These are phyloP conservation scores for Dendrostoma leiphaemia DNA, from an alignment of 2,329 filamentous ascomycete genomes.

Conservation along the genomic window DNA sequence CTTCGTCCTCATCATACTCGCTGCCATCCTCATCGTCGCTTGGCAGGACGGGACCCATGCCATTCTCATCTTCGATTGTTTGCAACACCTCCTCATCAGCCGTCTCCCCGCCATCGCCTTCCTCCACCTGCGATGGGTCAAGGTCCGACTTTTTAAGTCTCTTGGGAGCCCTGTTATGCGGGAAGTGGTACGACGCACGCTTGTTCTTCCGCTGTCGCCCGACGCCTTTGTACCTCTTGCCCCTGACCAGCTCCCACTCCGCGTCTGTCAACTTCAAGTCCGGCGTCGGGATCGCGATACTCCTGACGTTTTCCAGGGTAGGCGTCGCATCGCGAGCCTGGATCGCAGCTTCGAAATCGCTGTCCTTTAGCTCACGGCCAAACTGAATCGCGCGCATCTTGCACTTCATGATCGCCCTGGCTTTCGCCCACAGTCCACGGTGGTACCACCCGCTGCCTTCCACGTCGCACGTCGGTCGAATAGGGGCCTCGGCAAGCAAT, in stretches of 20 bases:
- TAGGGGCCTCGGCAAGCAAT: conserved; percentile 62
- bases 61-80: conserved; percentile 20
- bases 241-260: conserved; percentile 33
- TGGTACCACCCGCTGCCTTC: conserved; percentile 78
- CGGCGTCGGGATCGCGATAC: conserved; percentile 37
- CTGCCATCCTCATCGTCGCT: conserved; percentile 25
- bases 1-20: conserved; percentile 29
- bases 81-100: conserved; percentile 18
- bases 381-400: conserved; percentile 72
- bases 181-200: conserved; percentile 25
- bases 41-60: conserved; percentile 1
- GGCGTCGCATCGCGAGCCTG: conserved; percentile 34
- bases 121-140: neutral
- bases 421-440: conserved; percentile 77
- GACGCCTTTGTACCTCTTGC: conserved; percentile 29
- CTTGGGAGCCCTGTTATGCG: conserved; percentile 4
- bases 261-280: conserved; percentile 37
- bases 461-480: conserved; percentile 58
- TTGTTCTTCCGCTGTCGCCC: conserved; percentile 22
- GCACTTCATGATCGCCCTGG: conserved; percentile 81
- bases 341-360: conserved; percentile 44
- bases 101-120: conserved; percentile 5
- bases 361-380: conserved; percentile 47
- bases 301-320: conserved; percentile 23
- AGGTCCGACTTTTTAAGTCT: neutral